phyloP scores from a whole-genome alignment of 1,284 basidiomycete genomes.

The Ceratobasidium theobromae region DNA sequence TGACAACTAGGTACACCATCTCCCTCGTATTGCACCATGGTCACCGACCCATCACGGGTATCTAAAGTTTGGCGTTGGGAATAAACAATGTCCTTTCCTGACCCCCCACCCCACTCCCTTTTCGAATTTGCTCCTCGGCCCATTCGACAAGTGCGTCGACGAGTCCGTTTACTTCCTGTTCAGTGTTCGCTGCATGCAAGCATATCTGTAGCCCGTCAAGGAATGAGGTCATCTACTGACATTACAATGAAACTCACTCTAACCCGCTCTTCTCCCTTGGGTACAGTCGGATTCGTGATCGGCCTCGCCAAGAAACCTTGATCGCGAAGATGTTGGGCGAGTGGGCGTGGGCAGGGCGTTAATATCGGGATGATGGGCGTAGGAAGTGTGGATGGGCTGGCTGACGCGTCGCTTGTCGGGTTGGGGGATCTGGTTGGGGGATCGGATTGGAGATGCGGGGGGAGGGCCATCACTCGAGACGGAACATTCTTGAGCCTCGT shows the following conservation, averaged over 20 bases:
- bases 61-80: conserved; percentile 19
- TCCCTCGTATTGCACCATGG: background rate
- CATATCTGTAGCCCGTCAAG: conserved; percentile 48
- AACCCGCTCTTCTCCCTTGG: conserved; percentile 78
- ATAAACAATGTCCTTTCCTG: background rate
- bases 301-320: conserved; percentile 72
- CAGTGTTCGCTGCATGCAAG: conserved; percentile 73
- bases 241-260: conserved; percentile 49
- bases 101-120: background rate
- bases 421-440: too few species aligned
- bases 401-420: too few species aligned
- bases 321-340: conserved; percentile 64
- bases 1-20: too few species aligned
- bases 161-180: conserved; percentile 61
- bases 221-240: too few species aligned
- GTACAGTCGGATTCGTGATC: conserved; percentile 83
- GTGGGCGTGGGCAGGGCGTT: conserved; percentile 68
- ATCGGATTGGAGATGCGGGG: conserved; percentile 37
- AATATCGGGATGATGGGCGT: conserved; percentile 84
- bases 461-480: conserved; percentile 36
- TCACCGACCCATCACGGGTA: background rate
- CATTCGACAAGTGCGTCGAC: conserved; percentile 55
- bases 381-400: conserved; percentile 36
- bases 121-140: conserved; percentile 42
- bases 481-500: conserved; percentile 38